Conservation (phyloP, 2,329 filamentous ascomycete species). For the Aspergillus oerlinghausenensis region DNA sequence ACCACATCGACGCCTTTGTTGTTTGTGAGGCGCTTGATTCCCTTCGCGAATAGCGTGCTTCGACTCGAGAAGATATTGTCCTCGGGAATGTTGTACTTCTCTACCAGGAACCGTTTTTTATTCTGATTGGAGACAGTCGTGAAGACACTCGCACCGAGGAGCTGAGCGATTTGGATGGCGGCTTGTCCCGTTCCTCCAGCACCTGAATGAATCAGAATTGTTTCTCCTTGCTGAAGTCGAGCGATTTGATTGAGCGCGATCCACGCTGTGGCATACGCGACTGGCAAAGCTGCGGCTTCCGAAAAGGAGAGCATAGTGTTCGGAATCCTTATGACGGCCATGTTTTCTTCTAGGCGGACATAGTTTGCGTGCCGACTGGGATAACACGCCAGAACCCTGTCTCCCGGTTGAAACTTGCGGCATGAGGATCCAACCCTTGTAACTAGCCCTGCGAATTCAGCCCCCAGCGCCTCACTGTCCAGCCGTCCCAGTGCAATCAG, state of each 20-base stretch:
- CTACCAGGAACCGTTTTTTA: constrained; percentile 22
- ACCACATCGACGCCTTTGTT: constrained; percentile 22
- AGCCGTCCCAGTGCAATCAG: constrained; percentile 1
- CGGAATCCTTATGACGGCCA: background rate
- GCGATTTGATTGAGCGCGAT: constrained; percentile 10
- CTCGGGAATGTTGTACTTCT: constrained; percentile 15
- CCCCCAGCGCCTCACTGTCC: background rate
- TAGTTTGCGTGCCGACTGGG: constrained; percentile 24
- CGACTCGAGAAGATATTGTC: constrained; percentile 25
- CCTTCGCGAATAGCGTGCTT: constrained; percentile 19
- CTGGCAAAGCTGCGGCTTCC: constrained; percentile 3
- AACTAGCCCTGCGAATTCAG: constrained; percentile 1
- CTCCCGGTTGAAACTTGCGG: constrained; percentile 16
- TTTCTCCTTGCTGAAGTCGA: constrained; percentile 14
- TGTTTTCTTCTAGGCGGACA: constrained; percentile 13
- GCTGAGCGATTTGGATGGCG: constrained; percentile 23
- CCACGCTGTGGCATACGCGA: constrained; percentile 5
- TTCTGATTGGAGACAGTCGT: constrained; percentile 21
- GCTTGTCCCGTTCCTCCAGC: constrained; percentile 27
- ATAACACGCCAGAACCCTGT: constrained; percentile 28
- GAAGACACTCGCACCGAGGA: constrained; percentile 19
- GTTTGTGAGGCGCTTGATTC: constrained; percentile 15
- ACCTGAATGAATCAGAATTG: constrained; percentile 23
- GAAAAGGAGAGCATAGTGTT: background rate
- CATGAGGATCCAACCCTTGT: background rate